Conservation (phyloP, 352 stramenopile species). For the Pythium rishiriense region DNA sequence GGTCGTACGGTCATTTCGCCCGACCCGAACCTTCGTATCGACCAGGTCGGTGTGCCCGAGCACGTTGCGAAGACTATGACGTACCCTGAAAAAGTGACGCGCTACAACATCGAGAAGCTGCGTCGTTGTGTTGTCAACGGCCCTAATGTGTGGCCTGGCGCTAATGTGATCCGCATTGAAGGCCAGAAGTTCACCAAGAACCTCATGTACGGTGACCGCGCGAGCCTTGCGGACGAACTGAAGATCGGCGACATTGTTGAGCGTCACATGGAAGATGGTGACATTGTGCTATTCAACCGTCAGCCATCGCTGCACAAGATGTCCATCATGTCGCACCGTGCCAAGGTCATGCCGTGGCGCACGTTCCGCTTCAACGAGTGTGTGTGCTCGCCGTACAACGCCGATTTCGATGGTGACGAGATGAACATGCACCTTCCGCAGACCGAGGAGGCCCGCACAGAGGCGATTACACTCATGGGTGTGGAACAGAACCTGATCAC, state of each 20-base stretch:
- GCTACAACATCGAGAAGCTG: conserved; percentile 98
- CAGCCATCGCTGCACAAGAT: conserved; percentile 99
- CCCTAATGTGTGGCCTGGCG: conserved; percentile 95
- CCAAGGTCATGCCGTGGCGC: conserved; percentile 95
- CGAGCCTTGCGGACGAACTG: conserved; percentile 92
- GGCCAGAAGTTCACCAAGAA: conserved; percentile 88
- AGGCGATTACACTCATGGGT: conserved; percentile 97
- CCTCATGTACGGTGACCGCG: conserved; percentile 94
- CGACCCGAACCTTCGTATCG: conserved; percentile 97
- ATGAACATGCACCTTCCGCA: conserved; percentile 99
- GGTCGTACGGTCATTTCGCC: conserved; percentile 99
- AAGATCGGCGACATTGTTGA: conserved; percentile 98
- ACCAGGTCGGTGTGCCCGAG: conserved; percentile 94
- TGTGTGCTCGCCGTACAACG: conserved; percentile 99
- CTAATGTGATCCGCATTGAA: conserved; percentile 92
- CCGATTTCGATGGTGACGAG: conserved; percentile 99
- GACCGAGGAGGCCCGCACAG: conserved; percentile 97
- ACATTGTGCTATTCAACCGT: conserved; percentile 99
- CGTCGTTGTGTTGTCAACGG: conserved; percentile 95
- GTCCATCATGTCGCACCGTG: conserved; percentile 96
- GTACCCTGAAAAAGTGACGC: conserved; percentile 96
- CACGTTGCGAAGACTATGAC: conserved; percentile 98
- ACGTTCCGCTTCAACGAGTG: conserved; percentile 99
- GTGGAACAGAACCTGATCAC: conserved; percentile 98
- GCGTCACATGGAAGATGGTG: conserved; percentile 98